Conservation (phyloP, 1,284 basidiomycete genomes). For the Cryptococcus neoformans region DNA sequence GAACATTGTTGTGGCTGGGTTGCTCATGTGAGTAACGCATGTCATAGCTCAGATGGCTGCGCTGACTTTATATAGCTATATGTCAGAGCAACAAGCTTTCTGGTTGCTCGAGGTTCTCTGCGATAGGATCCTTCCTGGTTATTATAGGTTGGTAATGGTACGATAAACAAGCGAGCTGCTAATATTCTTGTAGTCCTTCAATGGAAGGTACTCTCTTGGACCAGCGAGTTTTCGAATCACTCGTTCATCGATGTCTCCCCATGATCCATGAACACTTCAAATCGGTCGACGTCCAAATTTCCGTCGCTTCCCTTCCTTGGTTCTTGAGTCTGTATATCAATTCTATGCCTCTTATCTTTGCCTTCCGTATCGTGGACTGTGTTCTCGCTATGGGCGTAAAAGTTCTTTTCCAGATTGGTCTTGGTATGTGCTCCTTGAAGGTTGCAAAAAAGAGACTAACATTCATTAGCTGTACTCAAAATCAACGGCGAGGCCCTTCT, state of each 20-base stretch:
- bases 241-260: constrained; percentile 86
- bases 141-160: constrained; percentile 70
- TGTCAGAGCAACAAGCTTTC: constrained; percentile 99
- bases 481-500: constrained; percentile 95
- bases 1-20: constrained; percentile 64
- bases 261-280: constrained; percentile 94
- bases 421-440: constrained; percentile 25
- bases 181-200: constrained; percentile 63
- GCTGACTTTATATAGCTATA: constrained; percentile 63
- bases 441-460: neutral
- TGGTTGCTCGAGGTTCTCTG: constrained; percentile 96
- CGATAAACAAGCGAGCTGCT: neutral
- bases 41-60: neutral
- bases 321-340: constrained; percentile 96
- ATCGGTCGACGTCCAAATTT: constrained; percentile 90
- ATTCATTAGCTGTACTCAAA: constrained; percentile 80
- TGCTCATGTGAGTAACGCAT: constrained; percentile 30
- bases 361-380: constrained; percentile 97
- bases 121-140: constrained; percentile 90
- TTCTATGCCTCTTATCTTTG: constrained; percentile 99
- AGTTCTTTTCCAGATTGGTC: constrained; percentile 80
- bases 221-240: constrained; percentile 94
- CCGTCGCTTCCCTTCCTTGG: constrained; percentile 96
- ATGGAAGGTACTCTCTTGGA: constrained; percentile 99
- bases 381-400: constrained; percentile 99